Base-by-base conservation (phyloP, 1,139 yeast genomes). In the Trichomonascaceae sp. region DNA sequence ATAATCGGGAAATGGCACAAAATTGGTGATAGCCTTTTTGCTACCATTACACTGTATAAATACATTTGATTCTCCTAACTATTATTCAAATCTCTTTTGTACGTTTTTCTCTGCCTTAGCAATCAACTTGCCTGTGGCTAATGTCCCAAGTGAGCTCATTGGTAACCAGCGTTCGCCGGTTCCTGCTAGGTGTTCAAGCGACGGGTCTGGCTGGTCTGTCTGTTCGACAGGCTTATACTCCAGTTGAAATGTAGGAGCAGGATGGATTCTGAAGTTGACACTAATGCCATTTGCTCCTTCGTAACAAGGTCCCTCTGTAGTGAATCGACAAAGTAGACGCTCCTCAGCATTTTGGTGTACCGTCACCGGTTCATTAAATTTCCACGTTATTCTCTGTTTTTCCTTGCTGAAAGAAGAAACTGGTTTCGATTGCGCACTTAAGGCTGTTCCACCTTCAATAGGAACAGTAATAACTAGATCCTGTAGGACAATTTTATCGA, bases 391-490 rank as follows among this genome's bases (percentile, higher is more conserved):
- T 70, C 96, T 81, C 63, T 83, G 86, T 65, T 82, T 84, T 49
- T 88, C 96, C 66, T 82, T 84, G 70, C 85, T 88, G 74, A 89
- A 89, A 0, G 95, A 81, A 51, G 96, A 98, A 55, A 87, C 84
- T 3, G 98, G 98, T 66, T 87, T 87, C 12, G 96, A 86, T 57
- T 90, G 83, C 0, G 96, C 97, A 24, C 89, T 79, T 19, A 67
- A 65, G 24, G 82, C 79, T 43, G 76, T 73, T 4, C 90, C 83
- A 8, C 74, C 74, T 48, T 66, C 67, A 32, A 73, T 62, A 8
- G 70, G 65, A 5, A 87, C 95, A 12, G 87, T 81, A 9, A 91
- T 82, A 36, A 82, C 77, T 51, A 90, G 74, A 62, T 85, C 86
- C 32, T 62, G 61, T 20, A 73, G 55, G 56, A 88, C 72, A 1